phyloP scores from a whole-genome alignment of 2,329 filamentous ascomycete genomes.

The Ceratocystis variospora region DNA sequence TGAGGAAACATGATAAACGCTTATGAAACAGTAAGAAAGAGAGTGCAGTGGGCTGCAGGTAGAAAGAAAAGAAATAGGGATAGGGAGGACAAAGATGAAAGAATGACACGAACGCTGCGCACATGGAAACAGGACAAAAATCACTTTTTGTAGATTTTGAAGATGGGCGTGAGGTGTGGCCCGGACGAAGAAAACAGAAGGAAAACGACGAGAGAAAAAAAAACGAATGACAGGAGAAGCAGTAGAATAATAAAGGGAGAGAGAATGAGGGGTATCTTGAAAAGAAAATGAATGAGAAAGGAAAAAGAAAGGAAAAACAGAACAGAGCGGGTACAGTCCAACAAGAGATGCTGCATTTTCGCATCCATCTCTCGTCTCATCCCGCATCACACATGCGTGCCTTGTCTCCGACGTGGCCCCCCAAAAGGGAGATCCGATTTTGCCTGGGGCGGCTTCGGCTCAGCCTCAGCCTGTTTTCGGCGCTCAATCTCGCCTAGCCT shows the following conservation, averaged over 20 bases:
- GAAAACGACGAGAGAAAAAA: not conserved
- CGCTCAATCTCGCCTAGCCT: conserved; percentile 36
- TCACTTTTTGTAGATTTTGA: too few species aligned
- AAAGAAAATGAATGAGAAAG: conserved; percentile 16
- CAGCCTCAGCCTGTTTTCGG: conserved; percentile 20
- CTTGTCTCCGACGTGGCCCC: conserved; percentile 21
- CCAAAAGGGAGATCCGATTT: not conserved
- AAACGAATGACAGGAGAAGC: conserved; percentile 4
- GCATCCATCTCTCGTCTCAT: too few species aligned
- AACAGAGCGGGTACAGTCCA: too few species aligned
- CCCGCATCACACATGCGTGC: conserved; percentile 19
- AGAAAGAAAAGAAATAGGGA: not conserved
- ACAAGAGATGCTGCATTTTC: too few species aligned
- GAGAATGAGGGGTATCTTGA: not conserved
- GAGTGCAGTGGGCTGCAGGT: too few species aligned
- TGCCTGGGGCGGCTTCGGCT: not conserved
- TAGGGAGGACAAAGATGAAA: not conserved
- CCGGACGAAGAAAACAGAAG: too few species aligned
- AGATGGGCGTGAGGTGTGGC: too few species aligned
- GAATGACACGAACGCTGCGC: not conserved
- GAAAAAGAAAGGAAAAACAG: conserved; percentile 9
- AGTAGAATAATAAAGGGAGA: conserved; percentile 13
- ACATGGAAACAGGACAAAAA: too few species aligned
- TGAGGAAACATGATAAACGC: not conserved
- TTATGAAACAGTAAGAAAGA: too few species aligned